Evolutionary conservation across 2,329 filamentous ascomycete genomes (phyloP).

Genomic region (Alternaria novae-zelandiae): DNA sequence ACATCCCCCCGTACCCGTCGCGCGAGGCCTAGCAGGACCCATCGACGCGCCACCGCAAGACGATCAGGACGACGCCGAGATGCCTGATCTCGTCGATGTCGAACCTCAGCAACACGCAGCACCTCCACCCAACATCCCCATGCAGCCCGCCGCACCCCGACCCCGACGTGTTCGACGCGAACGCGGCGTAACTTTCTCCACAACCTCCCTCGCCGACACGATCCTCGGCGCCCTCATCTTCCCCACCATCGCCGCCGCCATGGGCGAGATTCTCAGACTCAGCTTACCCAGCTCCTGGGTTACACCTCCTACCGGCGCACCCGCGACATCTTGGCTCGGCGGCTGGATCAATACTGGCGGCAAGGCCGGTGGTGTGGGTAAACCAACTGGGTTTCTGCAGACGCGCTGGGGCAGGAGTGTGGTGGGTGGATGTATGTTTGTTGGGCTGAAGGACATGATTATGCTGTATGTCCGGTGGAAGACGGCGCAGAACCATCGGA

Average conservation of each 20-base stretch:
- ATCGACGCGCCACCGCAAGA: conserved; percentile 44
- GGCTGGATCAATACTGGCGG: conserved; percentile 25
- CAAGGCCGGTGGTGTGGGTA: conserved; percentile 20
- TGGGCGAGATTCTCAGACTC: conserved; percentile 76
- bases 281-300: conserved; percentile 71
- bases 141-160: conserved; percentile 25
- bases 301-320: conserved; percentile 52
- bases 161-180: conserved; percentile 47
- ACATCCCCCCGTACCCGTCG: conserved; percentile 38
- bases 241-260: conserved; percentile 77
- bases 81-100: conserved; percentile 12
- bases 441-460: conserved; percentile 77
- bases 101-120: conserved; percentile 30
- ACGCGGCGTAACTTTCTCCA: conserved; percentile 60
- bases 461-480: conserved; percentile 64
- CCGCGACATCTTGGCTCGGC: conserved; percentile 27
- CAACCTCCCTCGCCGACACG: conserved; percentile 63
- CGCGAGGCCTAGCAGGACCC: conserved; percentile 33
- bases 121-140: conserved; percentile 38
- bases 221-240: conserved; percentile 77
- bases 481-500: conserved; percentile 56
- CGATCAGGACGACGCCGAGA: conserved; percentile 24
- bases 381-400: conserved; percentile 73
- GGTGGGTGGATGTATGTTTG: conserved; percentile 85
- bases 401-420: conserved; percentile 88